phyloP scores from a whole-genome alignment of 73 alveolate species.

The Tetrahymena malaccensis region DNA sequence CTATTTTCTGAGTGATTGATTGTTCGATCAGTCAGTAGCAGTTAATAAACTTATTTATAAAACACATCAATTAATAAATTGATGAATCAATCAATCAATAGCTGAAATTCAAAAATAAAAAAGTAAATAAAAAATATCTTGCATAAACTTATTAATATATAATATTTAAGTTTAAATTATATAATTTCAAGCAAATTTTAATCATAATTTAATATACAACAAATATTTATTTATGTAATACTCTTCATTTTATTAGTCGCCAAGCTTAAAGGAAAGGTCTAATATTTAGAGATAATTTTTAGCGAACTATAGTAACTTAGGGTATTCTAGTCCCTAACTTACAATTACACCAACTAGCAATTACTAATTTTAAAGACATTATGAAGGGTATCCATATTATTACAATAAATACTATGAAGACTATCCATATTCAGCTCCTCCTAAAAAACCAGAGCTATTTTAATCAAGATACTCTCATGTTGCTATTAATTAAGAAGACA shows the following conservation, averaged over 20 bases:
- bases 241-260: neutral
- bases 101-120: neutral
- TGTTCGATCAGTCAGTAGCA: neutral
- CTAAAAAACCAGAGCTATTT: neutral
- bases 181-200: neutral
- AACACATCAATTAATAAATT: neutral
- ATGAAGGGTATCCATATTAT: neutral
- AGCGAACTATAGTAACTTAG: neutral
- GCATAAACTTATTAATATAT: neutral
- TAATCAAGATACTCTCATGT: neutral
- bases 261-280: neutral
- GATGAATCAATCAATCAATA: too few relatives aligned
- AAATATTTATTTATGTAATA: neutral
- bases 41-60: neutral
- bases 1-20: too few relatives aligned
- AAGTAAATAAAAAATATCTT: neutral
- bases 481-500: neutral
- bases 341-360: neutral
- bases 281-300: neutral
- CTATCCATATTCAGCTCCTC: neutral
- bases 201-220: neutral
- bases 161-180: neutral
- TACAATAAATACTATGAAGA: neutral
- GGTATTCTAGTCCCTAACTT: neutral
- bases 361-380: neutral